Conservation (phyloP, 805 yeast genomes). For the Metschnikowia similis region DNA sequence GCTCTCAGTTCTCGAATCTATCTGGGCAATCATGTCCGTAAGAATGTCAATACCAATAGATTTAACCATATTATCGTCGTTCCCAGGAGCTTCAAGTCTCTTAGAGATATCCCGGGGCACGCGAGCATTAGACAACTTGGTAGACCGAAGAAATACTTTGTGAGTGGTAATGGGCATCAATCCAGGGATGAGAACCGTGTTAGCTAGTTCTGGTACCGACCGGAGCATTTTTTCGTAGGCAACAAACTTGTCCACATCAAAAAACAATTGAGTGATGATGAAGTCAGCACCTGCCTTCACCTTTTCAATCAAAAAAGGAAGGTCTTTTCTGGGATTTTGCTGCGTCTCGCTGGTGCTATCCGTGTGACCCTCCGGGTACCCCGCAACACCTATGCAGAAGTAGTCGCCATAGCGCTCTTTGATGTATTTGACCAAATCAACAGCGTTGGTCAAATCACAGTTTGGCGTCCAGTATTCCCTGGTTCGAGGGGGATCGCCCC, state of each 20-base stretch:
- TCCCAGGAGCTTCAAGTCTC: slow-evolving; percentile 52
- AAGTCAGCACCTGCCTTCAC: slow-evolving; percentile 94
- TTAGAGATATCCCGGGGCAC: slow-evolving; percentile 58
- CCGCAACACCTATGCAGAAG: slow-evolving; percentile 95
- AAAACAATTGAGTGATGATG: slow-evolving; percentile 86
- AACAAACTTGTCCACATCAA: slow-evolving; percentile 75
- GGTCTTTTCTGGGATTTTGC: slow-evolving; percentile 65
- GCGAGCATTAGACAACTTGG: slow-evolving; percentile 83
- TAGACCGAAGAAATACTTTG: slow-evolving; percentile 77
- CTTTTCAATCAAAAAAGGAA: slow-evolving; percentile 79
- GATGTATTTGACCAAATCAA: slow-evolving; percentile 82
- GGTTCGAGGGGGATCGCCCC: slow-evolving; percentile 95
- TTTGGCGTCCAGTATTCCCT: slow-evolving; percentile 54
- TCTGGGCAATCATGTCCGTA: slow-evolving; percentile 55
- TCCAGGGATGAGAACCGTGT: slow-evolving; percentile 74
- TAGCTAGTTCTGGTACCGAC: slow-evolving; percentile 34
- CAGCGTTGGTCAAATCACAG: slow-evolving; percentile 69
- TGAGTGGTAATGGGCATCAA: slow-evolving; percentile 88
- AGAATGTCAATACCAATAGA: slow-evolving; percentile 75
- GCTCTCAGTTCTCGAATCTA: slow-evolving; percentile 50
- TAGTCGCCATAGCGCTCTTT: slow-evolving; percentile 65
- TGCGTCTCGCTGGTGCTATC: slow-evolving; percentile 69
- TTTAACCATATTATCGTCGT: slow-evolving; percentile 74
- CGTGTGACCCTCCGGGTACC: slow-evolving; percentile 96
- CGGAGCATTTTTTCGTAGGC: slow-evolving; percentile 55